phyloP scores from a whole-genome alignment of 1,284 basidiomycete genomes.

The Jaminaea rosea region DNA sequence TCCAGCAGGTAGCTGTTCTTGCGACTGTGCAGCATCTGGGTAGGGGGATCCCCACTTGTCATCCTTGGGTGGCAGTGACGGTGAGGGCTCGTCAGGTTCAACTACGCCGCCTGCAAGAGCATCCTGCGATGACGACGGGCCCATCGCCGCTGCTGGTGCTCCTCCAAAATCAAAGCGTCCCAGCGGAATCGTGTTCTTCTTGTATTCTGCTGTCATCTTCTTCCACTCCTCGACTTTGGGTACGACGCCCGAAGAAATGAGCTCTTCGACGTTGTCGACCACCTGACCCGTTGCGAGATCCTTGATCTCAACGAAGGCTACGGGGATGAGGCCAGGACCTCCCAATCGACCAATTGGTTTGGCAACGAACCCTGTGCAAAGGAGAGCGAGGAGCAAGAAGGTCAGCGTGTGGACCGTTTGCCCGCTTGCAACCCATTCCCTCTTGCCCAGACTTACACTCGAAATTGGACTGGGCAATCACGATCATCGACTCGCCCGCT shows the following conservation, averaged over 20 bases:
- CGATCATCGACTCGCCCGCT: conserved; percentile 80
- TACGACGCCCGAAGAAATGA: conserved; percentile 75
- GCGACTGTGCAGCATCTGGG: not conserved
- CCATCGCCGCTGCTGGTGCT: conserved; percentile 14
- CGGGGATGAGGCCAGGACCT: conserved; percentile 90
- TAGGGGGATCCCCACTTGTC: conserved; percentile 2
- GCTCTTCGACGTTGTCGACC: conserved; percentile 60
- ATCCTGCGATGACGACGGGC: conserved; percentile 49
- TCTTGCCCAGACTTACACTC: no score
- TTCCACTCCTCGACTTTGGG: conserved; percentile 98
- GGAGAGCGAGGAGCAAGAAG: no score
- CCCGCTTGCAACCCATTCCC: no score
- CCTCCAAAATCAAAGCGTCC: conserved; percentile 64
- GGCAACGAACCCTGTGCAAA: conserved; percentile 59
- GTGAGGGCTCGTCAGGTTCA: not conserved
- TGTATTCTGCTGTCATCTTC: conserved; percentile 84
- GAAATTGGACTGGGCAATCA: conserved; percentile 42
- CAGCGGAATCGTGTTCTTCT: conserved; percentile 86
- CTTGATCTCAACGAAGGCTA: conserved; percentile 88
- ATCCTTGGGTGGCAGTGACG: conserved; percentile 23
- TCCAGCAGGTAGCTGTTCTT: conserved; percentile 24
- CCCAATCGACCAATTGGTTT: conserved; percentile 92
- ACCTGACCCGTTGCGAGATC: conserved; percentile 67
- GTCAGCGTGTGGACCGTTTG: no score
- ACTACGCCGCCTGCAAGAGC: not conserved